These are phyloP conservation scores for Glycine tomentella DNA, from an alignment of 306 rosid genomes.

Conservation along the genomic window DNA sequence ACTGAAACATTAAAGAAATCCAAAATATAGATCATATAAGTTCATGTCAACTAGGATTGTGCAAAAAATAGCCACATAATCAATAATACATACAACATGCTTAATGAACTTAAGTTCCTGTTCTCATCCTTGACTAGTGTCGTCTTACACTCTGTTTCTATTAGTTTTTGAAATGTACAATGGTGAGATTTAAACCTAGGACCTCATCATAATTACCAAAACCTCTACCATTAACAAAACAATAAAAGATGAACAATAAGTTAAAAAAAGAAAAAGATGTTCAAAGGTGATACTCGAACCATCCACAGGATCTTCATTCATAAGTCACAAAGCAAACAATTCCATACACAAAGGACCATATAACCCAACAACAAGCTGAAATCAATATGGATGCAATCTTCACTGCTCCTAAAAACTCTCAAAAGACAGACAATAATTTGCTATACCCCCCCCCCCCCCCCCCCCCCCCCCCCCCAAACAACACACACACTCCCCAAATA, in stretches of 20 bases:
- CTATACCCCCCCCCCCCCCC: background rate
- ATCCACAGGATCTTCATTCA: slow-evolving; percentile 1
- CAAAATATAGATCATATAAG: background rate
- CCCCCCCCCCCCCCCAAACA: background rate
- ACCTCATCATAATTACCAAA: background rate
- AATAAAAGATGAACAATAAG: slow-evolving; percentile 3
- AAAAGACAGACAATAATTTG: background rate
- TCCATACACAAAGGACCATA: background rate
- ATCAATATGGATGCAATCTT: background rate
- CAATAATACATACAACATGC: slow-evolving; percentile 9
- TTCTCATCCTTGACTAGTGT: slow-evolving; percentile 1
- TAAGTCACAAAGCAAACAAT: background rate
- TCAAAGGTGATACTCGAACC: background rate
- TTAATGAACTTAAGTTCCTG: background rate
- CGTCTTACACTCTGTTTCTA: background rate
- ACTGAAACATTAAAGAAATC: background rate
- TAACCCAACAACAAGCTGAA: background rate
- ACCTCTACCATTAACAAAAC: background rate
- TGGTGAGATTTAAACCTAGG: background rate
- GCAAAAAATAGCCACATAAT: background rate
- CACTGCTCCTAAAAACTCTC: background rate
- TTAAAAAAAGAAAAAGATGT: background rate
- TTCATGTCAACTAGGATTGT: background rate
- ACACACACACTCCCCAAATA: background rate
- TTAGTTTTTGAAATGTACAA: background rate